Evolutionary conservation across 2,329 filamentous ascomycete genomes (phyloP).

Genomic region (Alternaria sp.): DNA sequence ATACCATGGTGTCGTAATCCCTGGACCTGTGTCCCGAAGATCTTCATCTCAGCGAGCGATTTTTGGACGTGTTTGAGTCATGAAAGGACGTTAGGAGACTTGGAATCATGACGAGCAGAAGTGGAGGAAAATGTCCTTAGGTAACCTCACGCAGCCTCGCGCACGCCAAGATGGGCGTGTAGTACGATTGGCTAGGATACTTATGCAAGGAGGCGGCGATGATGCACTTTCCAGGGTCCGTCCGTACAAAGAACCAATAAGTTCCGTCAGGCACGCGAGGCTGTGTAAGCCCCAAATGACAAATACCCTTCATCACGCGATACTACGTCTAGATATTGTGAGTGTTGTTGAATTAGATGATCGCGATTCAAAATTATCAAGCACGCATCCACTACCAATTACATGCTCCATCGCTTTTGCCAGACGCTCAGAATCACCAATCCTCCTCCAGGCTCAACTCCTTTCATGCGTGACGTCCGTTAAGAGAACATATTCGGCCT

Average conservation of each 20-base stretch:
- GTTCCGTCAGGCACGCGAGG: neutral
- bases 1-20: constrained; percentile 27
- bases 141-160: neutral
- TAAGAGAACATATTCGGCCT: constrained; percentile 35
- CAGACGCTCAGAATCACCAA: neutral
- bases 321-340: too few relatives aligned
- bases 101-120: neutral
- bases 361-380: neutral
- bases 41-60: constrained; percentile 4
- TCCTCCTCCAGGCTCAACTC: neutral
- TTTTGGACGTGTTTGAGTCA: neutral
- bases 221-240: neutral
- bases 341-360: too few relatives aligned
- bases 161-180: neutral
- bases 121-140: neutral
- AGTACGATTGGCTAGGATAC: neutral
- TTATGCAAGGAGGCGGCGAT: constrained; percentile 5
- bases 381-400: constrained; percentile 2
- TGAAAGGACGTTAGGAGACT: neutral
- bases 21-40: neutral
- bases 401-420: neutral
- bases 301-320: neutral
- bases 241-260: neutral
- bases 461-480: neutral
- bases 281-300: neutral